Conservation (phyloP, 176 grass and related monocot genomes). For the Zizania latifolia region DNA sequence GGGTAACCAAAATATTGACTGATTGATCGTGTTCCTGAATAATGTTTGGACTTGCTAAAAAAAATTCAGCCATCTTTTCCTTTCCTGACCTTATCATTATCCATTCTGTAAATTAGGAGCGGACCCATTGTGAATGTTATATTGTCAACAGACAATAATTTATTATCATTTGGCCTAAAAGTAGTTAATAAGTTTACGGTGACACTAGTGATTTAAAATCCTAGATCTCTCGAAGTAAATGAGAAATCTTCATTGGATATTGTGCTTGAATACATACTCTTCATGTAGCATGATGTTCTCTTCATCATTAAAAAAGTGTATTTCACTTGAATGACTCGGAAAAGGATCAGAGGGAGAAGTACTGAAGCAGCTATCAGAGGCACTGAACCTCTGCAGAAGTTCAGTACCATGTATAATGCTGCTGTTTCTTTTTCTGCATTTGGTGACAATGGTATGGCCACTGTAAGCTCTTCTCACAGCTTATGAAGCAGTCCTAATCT, state of each 20-base stretch:
- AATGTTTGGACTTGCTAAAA: background rate
- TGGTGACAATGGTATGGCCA: background rate
- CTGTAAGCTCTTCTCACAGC: background rate
- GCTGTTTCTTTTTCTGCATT: background rate
- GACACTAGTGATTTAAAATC: too few relatives aligned
- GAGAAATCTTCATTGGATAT: background rate
- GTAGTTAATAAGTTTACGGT: too few relatives aligned
- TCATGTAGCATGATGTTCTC: background rate
- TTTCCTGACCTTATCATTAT: background rate
- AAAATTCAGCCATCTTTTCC: background rate
- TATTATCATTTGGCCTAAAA: too few relatives aligned
- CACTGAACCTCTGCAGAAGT: constrained; percentile 1
- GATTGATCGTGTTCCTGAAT: background rate
- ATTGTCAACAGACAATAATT: too few relatives aligned
- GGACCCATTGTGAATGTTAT: too few relatives aligned
- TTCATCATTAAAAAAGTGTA: background rate
- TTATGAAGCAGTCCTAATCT: background rate
- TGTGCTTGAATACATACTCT: background rate
- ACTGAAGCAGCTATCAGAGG: constrained; percentile 1
- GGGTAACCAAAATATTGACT: background rate
- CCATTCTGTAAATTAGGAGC: background rate
- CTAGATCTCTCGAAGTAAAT: too few relatives aligned
- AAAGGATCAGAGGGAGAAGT: background rate
- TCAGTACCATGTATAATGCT: background rate
- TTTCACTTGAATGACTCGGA: background rate